Base-by-base conservation (phyloP, 1,284 basidiomycete species). In the Tausonia pullulans region DNA sequence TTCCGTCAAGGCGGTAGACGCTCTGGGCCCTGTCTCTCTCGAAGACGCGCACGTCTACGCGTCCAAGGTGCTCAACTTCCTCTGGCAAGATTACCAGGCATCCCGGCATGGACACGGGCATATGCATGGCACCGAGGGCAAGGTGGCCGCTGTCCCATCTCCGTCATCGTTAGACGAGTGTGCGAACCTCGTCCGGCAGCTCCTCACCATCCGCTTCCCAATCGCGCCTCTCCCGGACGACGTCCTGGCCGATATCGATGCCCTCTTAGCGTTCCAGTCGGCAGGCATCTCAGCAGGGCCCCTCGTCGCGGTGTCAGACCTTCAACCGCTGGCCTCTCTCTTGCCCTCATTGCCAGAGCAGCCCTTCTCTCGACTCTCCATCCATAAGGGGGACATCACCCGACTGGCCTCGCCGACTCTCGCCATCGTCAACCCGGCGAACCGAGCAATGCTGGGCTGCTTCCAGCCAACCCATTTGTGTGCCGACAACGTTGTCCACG, bases 401-500 rank as follows among this genome's bases (percentile, higher is more conserved):
- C 46, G 54, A 14, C 44, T 64, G 27, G 43, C 63, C 27, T 46
- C 51, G 13, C 50, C 50, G 11, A 44, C 41, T 11, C 55, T 51
- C 50, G 60, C 60, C 5, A 48, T 66, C 50, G 62, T 66, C 57
- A 66, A 62, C 57, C 64, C 64, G 5, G 64, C 63, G 6, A 69
- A 69, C 48, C 44, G 44, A 5, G 44, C 40, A 4, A 60, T 67
- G 62, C 61, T 65, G 3, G 66, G 67, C 10, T 69, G 68, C 60
- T 69, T 69, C 62, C 58, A 62, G 58, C 68, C 68, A 0, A 46
- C 48, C 5, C 66, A 69, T 55, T 39, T 58, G 0, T 69, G 68
- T 48, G 61, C 60, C 9, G 68, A 69, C 56, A 66, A 67, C 51
- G 58, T 62, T 48, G 50, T 67, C 48, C 65, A 68, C 44, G 60